These are phyloP conservation scores for Elaeagnus macrophylla DNA, from an alignment of 306 rosid genomes.

Conservation along the genomic window DNA sequence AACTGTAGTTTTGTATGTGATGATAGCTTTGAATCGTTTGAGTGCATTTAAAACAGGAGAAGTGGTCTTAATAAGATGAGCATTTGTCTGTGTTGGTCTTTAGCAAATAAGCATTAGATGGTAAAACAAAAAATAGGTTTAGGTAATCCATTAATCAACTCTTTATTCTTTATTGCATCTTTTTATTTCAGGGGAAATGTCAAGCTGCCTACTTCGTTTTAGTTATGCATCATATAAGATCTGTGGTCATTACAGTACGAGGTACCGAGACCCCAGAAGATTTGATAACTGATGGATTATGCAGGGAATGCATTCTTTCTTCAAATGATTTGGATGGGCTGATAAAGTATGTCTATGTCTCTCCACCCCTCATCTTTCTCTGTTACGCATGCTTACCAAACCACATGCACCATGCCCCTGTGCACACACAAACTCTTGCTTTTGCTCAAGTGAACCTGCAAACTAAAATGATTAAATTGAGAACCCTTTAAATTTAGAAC, in stretches of 20 bases:
- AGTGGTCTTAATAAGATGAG: too few species aligned
- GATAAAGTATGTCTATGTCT: constrained; percentile 44
- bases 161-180: not conserved
- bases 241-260: constrained; percentile 67
- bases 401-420: not conserved
- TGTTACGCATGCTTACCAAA: too few species aligned
- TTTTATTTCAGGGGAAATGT: constrained; percentile 57
- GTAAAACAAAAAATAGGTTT: too few species aligned
- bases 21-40: too few species aligned
- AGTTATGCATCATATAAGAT: constrained; percentile 66
- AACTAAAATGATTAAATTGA: too few species aligned
- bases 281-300: constrained; percentile 77
- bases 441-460: too few species aligned
- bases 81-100: too few species aligned
- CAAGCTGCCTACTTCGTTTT: constrained; percentile 84
- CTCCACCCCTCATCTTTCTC: constrained; percentile 12
- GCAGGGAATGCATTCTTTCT: constrained; percentile 67
- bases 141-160: not conserved
- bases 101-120: too few species aligned
- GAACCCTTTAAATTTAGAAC: too few species aligned
- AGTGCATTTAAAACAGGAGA: too few species aligned
- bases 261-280: constrained; percentile 99
- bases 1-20: too few species aligned
- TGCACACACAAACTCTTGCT: not conserved
- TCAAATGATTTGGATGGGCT: constrained; percentile 71